Evolutionary conservation across 1,284 basidiomycete genomes (phyloP).

Genomic region (Tilletiaria anomala): DNA sequence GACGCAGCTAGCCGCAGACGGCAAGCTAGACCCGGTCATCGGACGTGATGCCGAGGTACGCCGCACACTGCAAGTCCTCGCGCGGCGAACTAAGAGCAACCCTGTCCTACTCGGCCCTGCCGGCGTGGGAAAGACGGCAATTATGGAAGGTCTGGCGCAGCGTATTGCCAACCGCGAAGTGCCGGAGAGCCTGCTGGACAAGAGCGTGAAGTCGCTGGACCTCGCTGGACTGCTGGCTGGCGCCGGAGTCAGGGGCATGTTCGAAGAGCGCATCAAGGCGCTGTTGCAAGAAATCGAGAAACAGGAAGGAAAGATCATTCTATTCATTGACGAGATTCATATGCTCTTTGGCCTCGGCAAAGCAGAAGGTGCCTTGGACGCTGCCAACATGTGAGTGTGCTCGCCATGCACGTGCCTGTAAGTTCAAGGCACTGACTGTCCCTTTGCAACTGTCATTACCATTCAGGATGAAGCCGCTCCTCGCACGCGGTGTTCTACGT

Average conservation of each 20-base stretch:
- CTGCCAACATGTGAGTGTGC: conserved; percentile 36
- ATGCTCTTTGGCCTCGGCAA: conserved; percentile 74
- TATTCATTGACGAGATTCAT: conserved; percentile 80
- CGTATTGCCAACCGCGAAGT: conserved; percentile 79
- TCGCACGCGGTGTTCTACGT: conserved; percentile 40
- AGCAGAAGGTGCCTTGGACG: conserved; percentile 78
- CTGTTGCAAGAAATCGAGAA: conserved; percentile 64
- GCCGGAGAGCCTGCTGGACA: conserved; percentile 46
- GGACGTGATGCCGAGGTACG: conserved; percentile 56
- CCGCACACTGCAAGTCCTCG: conserved; percentile 61
- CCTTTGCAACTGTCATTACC: conserved; percentile 62
- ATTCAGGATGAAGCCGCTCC: conserved; percentile 76
- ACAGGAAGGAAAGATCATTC: conserved; percentile 45
- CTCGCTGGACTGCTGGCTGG: conserved; percentile 68
- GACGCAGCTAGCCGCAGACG: conserved; percentile 16
- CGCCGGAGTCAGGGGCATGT: conserved; percentile 73
- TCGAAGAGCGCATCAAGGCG: conserved; percentile 81
- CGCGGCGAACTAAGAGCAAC: conserved; percentile 48
- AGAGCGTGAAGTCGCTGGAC: conserved; percentile 52
- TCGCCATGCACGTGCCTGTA: not conserved
- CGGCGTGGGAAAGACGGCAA: conserved; percentile 49
- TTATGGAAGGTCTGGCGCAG: conserved; percentile 76
- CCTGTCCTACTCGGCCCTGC: conserved; percentile 51
- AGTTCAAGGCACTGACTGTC: conserved; percentile 51
- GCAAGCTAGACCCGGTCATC: conserved; percentile 44